Conservation (phyloP, 352 stramenopile species). For the Phytophthora syringae region DNA sequence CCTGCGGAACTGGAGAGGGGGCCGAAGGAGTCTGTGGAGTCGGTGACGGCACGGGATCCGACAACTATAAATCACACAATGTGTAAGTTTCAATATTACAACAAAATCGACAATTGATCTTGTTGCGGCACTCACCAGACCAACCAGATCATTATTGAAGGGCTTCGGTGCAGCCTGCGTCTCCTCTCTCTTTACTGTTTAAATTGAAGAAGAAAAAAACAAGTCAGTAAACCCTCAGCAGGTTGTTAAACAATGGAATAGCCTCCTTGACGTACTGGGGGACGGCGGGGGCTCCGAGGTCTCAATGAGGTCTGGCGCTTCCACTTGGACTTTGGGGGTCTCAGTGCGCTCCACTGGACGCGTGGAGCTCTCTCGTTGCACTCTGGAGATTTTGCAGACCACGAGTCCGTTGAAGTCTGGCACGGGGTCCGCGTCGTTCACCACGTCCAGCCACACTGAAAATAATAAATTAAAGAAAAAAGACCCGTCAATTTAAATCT, state of each 20-base stretch:
- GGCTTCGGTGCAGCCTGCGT: constrained; percentile 49
- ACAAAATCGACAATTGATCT: neutral
- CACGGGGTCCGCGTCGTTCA: constrained; percentile 72
- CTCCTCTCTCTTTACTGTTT: constrained; percentile 64
- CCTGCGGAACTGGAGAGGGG: constrained; percentile 47
- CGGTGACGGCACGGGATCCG: constrained; percentile 62
- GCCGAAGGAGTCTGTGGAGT: constrained; percentile 40
- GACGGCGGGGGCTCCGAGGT: constrained; percentile 51
- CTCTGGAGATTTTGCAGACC: constrained; percentile 81
- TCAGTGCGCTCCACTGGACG: constrained; percentile 47
- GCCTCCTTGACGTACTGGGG: constrained; percentile 21
- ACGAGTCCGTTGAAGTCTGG: constrained; percentile 84
- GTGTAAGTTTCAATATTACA: constrained; percentile 2
- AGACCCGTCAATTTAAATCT: constrained; percentile 4
- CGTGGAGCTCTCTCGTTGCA: constrained; percentile 59
- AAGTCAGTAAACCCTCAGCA: neutral
- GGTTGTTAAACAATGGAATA: too few species aligned
- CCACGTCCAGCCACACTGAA: constrained; percentile 83
- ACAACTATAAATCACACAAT: constrained; percentile 41
- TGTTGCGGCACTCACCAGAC: constrained; percentile 51
- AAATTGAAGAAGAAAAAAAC: neutral
- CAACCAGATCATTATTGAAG: constrained; percentile 86
- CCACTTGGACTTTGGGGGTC: constrained; percentile 32
- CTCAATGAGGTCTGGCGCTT: constrained; percentile 77
- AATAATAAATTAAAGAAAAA: neutral